Conservation (phyloP, 2,329 filamentous ascomycete species). For the Sphaerulina musiva region DNA sequence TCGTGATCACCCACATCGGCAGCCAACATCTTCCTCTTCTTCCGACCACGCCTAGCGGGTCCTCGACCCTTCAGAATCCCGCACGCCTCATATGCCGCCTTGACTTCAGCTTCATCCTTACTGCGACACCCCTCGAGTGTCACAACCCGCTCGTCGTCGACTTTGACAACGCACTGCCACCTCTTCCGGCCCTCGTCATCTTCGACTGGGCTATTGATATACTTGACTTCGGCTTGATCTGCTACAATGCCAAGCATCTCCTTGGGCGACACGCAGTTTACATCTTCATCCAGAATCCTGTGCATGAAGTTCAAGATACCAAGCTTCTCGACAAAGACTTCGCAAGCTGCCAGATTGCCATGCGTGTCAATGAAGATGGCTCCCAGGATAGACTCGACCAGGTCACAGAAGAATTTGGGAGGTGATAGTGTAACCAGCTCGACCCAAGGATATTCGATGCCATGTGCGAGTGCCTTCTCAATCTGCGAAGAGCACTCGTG, state of each 20-base stretch:
- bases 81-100: conserved; percentile 22
- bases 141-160: conserved; percentile 33
- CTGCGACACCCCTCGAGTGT: conserved; percentile 31
- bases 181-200: conserved; percentile 9
- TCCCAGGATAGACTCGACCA: conserved; percentile 73
- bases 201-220: conserved; percentile 33
- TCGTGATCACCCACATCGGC: background rate
- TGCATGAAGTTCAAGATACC: conserved; percentile 61
- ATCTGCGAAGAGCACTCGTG: conserved; percentile 46
- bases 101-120: conserved; percentile 36
- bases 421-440: conserved; percentile 58
- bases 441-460: conserved; percentile 66
- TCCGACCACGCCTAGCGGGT: background rate
- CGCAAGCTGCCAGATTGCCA: conserved; percentile 55
- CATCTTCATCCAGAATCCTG: conserved; percentile 49
- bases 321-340: conserved; percentile 53
- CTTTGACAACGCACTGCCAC: conserved; percentile 33
- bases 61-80: background rate
- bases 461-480: conserved; percentile 44
- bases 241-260: conserved; percentile 60
- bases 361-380: conserved; percentile 75
- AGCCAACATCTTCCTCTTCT: background rate
- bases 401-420: conserved; percentile 74
- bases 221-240: conserved; percentile 48
- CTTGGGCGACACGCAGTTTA: conserved; percentile 58